phyloP scores from a whole-genome alignment of 177 flowering plant species.

The Tripterygium wilfordii region DNA sequence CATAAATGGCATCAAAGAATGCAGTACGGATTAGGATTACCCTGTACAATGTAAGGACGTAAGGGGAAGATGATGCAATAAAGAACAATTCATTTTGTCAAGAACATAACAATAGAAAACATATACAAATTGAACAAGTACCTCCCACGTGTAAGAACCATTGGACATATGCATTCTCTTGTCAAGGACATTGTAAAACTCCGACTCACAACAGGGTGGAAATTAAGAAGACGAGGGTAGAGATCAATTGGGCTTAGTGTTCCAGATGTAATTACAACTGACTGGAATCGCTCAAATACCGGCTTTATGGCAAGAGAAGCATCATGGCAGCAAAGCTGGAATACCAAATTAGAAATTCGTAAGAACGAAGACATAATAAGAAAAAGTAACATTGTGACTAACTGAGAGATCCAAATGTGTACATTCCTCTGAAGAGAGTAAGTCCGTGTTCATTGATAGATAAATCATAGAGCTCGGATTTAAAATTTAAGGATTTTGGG shows the following conservation, averaged over 20 bases:
- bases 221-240: conserved; percentile 96
- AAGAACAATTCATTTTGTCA: no score
- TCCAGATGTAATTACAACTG: conserved; percentile 98
- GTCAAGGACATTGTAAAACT: conserved; percentile 98
- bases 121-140: conserved; percentile 14
- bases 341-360: background rate
- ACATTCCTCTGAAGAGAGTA: no score
- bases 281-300: conserved; percentile 92
- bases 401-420: no score
- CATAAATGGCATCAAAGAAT: no score
- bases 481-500: no score
- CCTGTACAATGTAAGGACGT: no score
- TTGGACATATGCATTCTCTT: conserved; percentile 99
- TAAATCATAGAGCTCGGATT: no score
- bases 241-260: conserved; percentile 97
- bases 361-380: background rate
- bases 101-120: background rate
- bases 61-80: no score
- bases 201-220: conserved; percentile 93
- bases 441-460: no score
- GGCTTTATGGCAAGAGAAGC: conserved; percentile 99
- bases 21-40: no score
- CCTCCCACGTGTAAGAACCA: conserved; percentile 99
- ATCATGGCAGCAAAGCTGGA: conserved; percentile 97
- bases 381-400: no score